A percentile compares a stretch with the other conserved stretches of the same genome.
These are phyloP conservation scores for Juncus inflexus DNA, from an alignment of 176 grass and related monocot species.

Conservation along the genomic window DNA sequence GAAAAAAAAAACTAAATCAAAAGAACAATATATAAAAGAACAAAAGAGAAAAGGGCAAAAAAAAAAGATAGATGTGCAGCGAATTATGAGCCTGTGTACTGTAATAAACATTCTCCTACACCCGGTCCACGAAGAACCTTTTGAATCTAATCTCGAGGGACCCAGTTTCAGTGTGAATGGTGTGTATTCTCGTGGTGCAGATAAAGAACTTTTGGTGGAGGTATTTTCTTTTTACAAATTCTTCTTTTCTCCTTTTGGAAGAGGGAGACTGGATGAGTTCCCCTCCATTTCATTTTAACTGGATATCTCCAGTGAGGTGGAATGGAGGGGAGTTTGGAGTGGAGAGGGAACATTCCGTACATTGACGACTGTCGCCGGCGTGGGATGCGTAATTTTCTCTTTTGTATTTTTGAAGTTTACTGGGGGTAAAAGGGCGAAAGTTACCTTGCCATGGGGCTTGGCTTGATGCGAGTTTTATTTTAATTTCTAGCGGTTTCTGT, in stretches of 20 bases:
- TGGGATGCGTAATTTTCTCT: conserved; percentile 46
- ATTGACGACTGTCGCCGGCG: conserved; percentile 69
- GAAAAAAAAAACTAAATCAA: not conserved
- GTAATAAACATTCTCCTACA: not conserved
- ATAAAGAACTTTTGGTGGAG: not conserved
- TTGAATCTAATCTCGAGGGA: too few relatives aligned
- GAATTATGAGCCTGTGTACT: conserved; percentile 20
- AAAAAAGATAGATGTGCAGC: conserved; percentile 11
- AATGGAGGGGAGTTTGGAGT: not conserved
- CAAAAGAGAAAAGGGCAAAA: conserved; percentile 5
- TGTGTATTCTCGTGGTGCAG: not conserved
- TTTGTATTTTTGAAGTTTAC: conserved; percentile 18
- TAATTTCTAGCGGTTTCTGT: not conserved
- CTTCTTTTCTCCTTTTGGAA: not conserved
- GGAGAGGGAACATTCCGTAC: conserved; percentile 58
- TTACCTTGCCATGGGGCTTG: conserved; percentile 1
- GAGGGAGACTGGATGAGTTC: conserved; percentile 18
- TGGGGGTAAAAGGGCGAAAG: conserved; percentile 25
- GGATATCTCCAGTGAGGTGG: conserved; percentile 16
- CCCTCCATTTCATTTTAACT: not conserved
- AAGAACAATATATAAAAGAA: too few relatives aligned
- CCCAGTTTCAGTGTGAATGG: too few relatives aligned
- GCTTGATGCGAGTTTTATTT: not conserved
- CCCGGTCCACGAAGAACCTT: not conserved
- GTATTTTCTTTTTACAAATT: conserved; percentile 28